Evolutionary conservation across 148 eudicot species (phyloP).

Genomic region (Camellia sinensis): DNA sequence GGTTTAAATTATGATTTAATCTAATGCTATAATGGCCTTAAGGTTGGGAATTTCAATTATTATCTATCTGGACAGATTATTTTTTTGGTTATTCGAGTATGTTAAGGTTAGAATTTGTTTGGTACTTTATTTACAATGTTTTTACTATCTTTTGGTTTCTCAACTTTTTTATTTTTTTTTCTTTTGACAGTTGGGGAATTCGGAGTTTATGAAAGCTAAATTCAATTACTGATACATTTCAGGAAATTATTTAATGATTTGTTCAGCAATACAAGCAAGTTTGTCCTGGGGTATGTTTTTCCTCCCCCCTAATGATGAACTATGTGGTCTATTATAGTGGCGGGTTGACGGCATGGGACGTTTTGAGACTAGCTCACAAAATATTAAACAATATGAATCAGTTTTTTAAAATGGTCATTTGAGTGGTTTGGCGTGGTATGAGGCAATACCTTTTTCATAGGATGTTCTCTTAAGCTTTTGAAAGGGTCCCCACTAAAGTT

Average conservation of each 20-base stretch:
- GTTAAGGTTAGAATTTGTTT: background rate
- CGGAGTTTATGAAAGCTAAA: background rate
- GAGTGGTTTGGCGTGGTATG: background rate
- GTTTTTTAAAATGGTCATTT: background rate
- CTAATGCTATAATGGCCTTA: background rate
- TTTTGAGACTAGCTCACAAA: background rate
- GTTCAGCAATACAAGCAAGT: background rate
- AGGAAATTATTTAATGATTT: background rate
- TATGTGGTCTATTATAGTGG: background rate
- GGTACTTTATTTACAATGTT: background rate
- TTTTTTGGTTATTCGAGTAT: background rate
- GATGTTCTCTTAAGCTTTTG: too few species aligned
- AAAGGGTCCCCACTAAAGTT: too few species aligned
- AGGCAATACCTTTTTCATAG: too few species aligned
- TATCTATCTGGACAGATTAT: background rate
- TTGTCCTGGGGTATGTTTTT: background rate
- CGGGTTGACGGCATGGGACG: background rate
- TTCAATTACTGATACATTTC: background rate
- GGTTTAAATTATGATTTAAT: slow-evolving; percentile 42
- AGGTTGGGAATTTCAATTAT: background rate
- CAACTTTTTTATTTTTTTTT: background rate
- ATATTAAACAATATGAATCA: background rate
- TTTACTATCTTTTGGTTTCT: background rate
- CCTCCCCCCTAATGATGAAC: background rate
- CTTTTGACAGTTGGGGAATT: background rate